A percentile compares a stretch with the other conserved stretches of the same genome.
These are phyloP conservation scores for Hypoxylon fragiforme DNA, from an alignment of 495 filamentous ascomycete species.

Conservation along the genomic window DNA sequence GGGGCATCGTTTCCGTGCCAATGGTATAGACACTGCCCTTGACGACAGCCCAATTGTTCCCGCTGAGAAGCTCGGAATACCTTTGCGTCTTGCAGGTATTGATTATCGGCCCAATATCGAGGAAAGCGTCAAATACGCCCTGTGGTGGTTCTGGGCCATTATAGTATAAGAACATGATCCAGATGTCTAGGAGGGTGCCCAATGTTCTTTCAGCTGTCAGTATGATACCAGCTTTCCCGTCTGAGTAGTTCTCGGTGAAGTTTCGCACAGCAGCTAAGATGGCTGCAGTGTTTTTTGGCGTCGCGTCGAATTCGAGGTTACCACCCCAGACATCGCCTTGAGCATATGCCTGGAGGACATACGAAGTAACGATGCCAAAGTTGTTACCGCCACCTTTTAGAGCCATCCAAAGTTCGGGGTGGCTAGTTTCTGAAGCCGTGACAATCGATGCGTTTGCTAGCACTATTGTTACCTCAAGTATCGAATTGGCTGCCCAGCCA, in stretches of 20 bases:
- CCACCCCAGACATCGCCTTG: conserved; percentile 59
- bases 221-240: conserved; percentile 58
- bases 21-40: conserved; percentile 56
- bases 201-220: conserved; percentile 55
- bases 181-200: conserved; percentile 50
- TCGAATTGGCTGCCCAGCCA: conserved; percentile 60
- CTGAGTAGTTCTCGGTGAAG: conserved; percentile 55
- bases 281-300: conserved; percentile 43
- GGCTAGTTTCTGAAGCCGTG: conserved; percentile 45
- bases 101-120: conserved; percentile 49
- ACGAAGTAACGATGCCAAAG: conserved; percentile 56
- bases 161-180: conserved; percentile 67
- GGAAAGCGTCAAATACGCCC: conserved; percentile 61
- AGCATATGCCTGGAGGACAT: conserved; percentile 51
- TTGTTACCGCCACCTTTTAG: conserved; percentile 56
- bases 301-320: conserved; percentile 52
- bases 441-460: conserved; percentile 58
- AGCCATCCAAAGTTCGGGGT: conserved; percentile 47
- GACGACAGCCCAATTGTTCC: conserved; percentile 44
- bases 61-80: conserved; percentile 54
- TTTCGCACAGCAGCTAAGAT: conserved; percentile 54
- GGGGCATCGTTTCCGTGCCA: conserved; percentile 59
- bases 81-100: conserved; percentile 56
- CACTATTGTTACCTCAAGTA: conserved; percentile 59
- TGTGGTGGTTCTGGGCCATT: conserved; percentile 59